Conservation (phyloP, 2,329 filamentous ascomycete genomes). For the Gaeumannomyces sp. region DNA sequence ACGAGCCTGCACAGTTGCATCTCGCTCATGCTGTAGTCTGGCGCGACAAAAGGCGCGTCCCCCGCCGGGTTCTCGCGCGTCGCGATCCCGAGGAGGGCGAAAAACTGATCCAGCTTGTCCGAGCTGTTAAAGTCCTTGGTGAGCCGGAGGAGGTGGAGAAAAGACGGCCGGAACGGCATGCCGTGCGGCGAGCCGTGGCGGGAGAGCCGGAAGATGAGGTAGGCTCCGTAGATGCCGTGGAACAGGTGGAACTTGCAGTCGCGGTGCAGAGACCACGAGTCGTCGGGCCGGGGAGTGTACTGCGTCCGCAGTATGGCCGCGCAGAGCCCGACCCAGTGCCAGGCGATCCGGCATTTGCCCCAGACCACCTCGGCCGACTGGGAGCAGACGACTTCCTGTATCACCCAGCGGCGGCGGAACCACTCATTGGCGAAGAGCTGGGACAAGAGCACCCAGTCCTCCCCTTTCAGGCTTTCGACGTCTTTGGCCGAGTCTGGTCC, state of each 20-base stretch:
- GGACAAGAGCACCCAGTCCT: background rate
- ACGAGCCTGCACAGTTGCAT: background rate
- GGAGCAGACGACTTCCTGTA: slow-evolving; percentile 1
- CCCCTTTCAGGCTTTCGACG: background rate
- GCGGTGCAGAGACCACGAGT: too few species aligned
- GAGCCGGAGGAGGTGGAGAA: background rate
- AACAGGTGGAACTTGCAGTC: background rate
- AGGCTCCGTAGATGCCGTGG: background rate
- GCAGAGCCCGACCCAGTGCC: background rate
- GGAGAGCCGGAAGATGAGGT: background rate
- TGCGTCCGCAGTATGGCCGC: slow-evolving; percentile 2
- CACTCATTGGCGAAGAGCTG: background rate
- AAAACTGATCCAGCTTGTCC: background rate
- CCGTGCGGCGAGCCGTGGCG: background rate
- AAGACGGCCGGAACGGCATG: background rate
- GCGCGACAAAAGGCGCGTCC: background rate
- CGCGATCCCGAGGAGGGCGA: background rate
- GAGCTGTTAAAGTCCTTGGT: background rate
- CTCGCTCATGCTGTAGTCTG: background rate
- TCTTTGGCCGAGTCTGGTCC: background rate
- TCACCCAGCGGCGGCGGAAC: background rate
- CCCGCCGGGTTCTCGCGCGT: background rate
- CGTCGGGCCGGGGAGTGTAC: background rate
- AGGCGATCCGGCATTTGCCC: background rate
- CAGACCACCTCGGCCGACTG: background rate